A percentile compares a stretch with the other conserved stretches of the same genome.
Conservation (phyloP, 2,329 filamentous ascomycete genomes). For the Neopestalotiopsis sp. region DNA sequence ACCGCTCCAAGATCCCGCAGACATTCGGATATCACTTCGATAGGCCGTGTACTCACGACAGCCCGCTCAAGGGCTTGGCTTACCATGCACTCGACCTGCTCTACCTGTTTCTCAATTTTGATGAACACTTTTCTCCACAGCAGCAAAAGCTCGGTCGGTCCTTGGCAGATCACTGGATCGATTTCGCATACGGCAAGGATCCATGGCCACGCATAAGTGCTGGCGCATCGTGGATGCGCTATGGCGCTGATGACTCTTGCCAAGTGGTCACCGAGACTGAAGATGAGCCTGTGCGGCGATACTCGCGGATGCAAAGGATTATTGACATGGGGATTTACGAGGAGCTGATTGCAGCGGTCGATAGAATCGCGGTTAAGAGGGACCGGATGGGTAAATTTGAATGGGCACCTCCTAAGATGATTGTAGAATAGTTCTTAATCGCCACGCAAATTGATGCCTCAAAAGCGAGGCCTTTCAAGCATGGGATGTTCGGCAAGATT, state of each 20-base stretch:
- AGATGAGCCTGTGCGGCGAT: not conserved
- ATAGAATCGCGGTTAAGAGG: too few relatives aligned
- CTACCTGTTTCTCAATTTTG: constrained; percentile 1
- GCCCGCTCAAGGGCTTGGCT: not conserved
- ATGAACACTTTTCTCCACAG: not conserved
- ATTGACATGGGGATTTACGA: too few relatives aligned
- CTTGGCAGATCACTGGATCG: too few relatives aligned
- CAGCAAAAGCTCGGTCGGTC: not conserved
- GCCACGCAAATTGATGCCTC: too few relatives aligned
- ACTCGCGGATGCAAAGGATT: not conserved
- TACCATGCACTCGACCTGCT: not conserved
- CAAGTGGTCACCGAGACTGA: not conserved
- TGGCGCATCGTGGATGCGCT: not conserved
- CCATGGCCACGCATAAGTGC: not conserved
- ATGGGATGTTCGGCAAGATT: too few relatives aligned
- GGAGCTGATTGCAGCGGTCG: too few relatives aligned
- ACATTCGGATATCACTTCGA: not conserved
- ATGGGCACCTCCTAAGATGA: too few relatives aligned
- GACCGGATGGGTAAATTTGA: too few relatives aligned
- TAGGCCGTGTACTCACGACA: not conserved
- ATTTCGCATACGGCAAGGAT: too few relatives aligned
- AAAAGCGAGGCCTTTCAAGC: too few relatives aligned
- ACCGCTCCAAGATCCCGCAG: not conserved
- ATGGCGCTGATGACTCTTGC: not conserved
- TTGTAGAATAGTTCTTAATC: too few relatives aligned